These are phyloP conservation scores for Inga laurina DNA, from an alignment of 306 rosid species.

Conservation along the genomic window DNA sequence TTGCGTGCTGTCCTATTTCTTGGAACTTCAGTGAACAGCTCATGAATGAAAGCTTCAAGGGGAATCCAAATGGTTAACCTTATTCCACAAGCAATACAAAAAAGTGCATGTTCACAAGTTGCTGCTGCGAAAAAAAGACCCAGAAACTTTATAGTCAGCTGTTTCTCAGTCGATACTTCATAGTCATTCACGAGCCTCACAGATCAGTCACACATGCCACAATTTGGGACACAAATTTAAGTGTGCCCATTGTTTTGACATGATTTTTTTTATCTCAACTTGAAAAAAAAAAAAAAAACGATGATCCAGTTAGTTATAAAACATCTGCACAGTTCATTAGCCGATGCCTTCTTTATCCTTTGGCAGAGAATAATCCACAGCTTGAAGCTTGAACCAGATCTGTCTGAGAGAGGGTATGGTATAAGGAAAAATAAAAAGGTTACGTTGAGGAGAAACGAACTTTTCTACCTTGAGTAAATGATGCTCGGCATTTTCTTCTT, in stretches of 20 bases:
- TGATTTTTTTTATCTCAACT: not conserved
- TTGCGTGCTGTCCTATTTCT: constrained; percentile 8
- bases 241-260: constrained; percentile 4
- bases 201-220: not conserved
- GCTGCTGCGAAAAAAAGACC: constrained; percentile 2
- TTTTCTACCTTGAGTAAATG: not conserved
- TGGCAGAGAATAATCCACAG: no score
- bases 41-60: constrained; percentile 11
- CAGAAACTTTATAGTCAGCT: constrained; percentile 26
- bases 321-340: not conserved
- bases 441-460: not conserved
- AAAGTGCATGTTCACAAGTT: constrained; percentile 30
- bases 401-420: no score
- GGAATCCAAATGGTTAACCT: constrained; percentile 18
- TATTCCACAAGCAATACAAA: constrained; percentile 22
- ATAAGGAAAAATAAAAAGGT: not conserved
- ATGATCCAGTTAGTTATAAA: not conserved
- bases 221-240: constrained; percentile 5
- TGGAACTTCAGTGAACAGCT: constrained; percentile 21
- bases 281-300: not conserved
- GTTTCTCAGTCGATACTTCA: constrained; percentile 19
- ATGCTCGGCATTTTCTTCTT: constrained; percentile 18
- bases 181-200: not conserved
- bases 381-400: no score
- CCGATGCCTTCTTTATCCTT: no score